phyloP scores from a whole-genome alignment of 78 protist species.

The Dictyostelium brefeldianum region DNA sequence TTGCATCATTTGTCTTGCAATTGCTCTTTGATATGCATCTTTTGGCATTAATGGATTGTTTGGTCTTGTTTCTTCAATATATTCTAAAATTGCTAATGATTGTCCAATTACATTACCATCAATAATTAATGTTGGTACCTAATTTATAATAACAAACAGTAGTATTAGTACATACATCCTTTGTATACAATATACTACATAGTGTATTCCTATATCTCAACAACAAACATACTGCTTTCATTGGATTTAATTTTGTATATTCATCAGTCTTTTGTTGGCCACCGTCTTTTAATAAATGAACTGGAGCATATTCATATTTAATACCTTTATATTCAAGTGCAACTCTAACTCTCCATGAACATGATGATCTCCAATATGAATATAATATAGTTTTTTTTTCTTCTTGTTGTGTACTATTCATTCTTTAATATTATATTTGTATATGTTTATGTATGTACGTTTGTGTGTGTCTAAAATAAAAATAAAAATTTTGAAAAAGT shows the following conservation, averaged over 20 bases:
- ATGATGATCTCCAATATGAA: slow-evolving; percentile 91
- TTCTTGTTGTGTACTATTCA: not conserved
- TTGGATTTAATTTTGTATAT: slow-evolving; percentile 50
- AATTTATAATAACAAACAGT: not conserved
- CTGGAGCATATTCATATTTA: slow-evolving; percentile 68
- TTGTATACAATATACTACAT: not conserved
- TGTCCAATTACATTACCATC: slow-evolving; percentile 80
- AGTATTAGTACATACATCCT: not conserved
- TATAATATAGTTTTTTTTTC: slow-evolving; percentile 60
- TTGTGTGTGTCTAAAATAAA: too few relatives aligned
- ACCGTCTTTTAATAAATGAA: slow-evolving; percentile 86
- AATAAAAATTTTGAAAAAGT: too few relatives aligned
- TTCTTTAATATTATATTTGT: not conserved
- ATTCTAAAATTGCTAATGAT: slow-evolving; percentile 87
- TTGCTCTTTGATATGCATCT: slow-evolving; percentile 64
- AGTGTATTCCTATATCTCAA: not conserved
- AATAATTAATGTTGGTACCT: slow-evolving; percentile 67
- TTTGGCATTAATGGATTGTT: slow-evolving; percentile 69
- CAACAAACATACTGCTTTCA: slow-evolving; percentile 38
- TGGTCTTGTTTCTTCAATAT: slow-evolving; percentile 80
- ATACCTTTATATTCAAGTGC: slow-evolving; percentile 72
- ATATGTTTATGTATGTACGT: too few relatives aligned
- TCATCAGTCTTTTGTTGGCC: slow-evolving; percentile 73
- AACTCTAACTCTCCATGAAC: slow-evolving; percentile 93
- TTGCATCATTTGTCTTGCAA: slow-evolving; percentile 76